phyloP scores from a whole-genome alignment of 2,329 filamentous ascomycete species.

The Lithohypha guttulata region DNA sequence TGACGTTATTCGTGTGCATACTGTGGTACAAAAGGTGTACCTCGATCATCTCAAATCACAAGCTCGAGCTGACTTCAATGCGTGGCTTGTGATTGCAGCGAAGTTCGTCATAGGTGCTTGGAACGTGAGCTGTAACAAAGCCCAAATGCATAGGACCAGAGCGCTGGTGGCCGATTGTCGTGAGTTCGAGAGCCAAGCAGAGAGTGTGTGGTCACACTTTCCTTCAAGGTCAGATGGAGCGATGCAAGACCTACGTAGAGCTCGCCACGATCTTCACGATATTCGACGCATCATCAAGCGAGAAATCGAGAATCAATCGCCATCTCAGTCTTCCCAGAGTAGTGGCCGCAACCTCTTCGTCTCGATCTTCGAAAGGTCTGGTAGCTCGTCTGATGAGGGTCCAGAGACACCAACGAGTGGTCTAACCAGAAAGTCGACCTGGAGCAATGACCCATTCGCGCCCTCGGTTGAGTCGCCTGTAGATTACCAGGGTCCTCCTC shows the following conservation, averaged over 20 bases:
- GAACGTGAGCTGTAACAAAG: constrained; percentile 30
- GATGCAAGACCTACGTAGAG: constrained; percentile 26
- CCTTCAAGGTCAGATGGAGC: constrained; percentile 25
- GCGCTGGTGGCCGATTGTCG: constrained; percentile 37
- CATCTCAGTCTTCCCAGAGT: constrained; percentile 27
- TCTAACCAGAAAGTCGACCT: constrained; percentile 18
- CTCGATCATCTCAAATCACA: constrained; percentile 24
- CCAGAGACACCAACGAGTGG: constrained; percentile 19
- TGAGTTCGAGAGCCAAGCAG: constrained; percentile 38
- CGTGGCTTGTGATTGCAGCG: constrained; percentile 34
- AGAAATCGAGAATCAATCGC: constrained; percentile 34
- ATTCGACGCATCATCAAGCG: constrained; percentile 29
- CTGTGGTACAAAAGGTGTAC: constrained; percentile 31
- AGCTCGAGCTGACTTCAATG: constrained; percentile 29
- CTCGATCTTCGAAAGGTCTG: constrained; percentile 38
- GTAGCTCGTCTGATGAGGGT: constrained; percentile 31
- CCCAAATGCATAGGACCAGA: constrained; percentile 28
- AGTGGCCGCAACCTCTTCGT: constrained; percentile 16
- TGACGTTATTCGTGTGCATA: constrained; percentile 39
- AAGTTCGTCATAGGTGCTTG: constrained; percentile 34
- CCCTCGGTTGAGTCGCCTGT: constrained; percentile 4
- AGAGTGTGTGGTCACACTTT: constrained; percentile 30
- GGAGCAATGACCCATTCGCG: constrained; percentile 17
- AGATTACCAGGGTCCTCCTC: constrained; percentile 9
- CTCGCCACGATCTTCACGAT: constrained; percentile 27